Evolutionary conservation across 2,329 filamentous ascomycete genomes (phyloP).

Genomic region (Pseudogymnoascus sp.): DNA sequence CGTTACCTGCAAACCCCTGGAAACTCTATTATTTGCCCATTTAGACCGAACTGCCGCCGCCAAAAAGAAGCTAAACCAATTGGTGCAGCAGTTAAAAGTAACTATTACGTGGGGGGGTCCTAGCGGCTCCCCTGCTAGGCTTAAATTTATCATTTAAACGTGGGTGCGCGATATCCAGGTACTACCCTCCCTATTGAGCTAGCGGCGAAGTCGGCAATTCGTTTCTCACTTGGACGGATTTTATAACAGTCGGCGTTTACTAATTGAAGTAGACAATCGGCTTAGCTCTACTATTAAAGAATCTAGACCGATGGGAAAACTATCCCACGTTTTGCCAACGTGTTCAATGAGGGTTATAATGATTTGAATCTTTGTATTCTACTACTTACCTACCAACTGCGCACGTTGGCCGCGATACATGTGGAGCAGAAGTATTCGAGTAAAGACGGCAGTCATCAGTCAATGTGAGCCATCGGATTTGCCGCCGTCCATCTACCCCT

Average conservation of each 20-base stretch:
- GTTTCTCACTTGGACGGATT: background rate
- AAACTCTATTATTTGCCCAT: background rate
- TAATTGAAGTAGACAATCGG: background rate
- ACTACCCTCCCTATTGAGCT: background rate
- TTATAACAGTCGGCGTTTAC: background rate
- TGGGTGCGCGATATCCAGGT: background rate
- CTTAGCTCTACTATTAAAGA: background rate
- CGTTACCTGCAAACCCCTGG: background rate
- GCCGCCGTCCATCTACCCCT: background rate
- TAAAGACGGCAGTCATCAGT: background rate
- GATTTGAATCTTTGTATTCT: background rate
- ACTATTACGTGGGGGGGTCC: background rate
- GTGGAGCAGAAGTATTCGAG: background rate
- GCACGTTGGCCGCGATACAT: background rate
- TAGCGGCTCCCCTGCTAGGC: background rate
- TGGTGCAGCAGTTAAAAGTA: background rate
- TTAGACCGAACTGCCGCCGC: background rate
- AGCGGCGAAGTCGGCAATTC: background rate
- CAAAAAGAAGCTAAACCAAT: background rate
- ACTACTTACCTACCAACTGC: background rate
- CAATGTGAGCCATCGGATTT: background rate
- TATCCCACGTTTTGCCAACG: background rate
- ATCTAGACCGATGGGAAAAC: background rate
- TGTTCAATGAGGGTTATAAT: background rate
- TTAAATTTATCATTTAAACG: background rate